Base-by-base conservation (phyloP, 352 stramenopile species). In the Globisporangium irregulare region DNA sequence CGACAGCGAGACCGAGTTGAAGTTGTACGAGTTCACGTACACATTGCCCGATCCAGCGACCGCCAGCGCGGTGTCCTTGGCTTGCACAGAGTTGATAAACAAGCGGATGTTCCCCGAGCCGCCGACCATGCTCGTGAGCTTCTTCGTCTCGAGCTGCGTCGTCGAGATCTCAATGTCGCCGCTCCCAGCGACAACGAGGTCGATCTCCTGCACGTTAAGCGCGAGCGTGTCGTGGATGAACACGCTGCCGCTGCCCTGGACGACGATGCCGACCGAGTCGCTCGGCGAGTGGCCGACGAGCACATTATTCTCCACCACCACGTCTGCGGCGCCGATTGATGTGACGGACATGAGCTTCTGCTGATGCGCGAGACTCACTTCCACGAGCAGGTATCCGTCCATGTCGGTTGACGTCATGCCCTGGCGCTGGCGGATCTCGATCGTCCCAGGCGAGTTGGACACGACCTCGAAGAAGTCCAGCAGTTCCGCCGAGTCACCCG, bases 381-480 rank as follows among this genome's bases (percentile, higher is more conserved):
- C 61, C 8, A 66, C 32, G 43, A 66, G 46, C 25, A 66, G n/a
- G 50, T 59, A 66, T 2, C 43, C 61, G 25, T 66, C 46, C 22
- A 66, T 15, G 24, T 43, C 32, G 24, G 15, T 48, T 27, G 15
- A 22, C 29, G 29, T 25, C 20, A 59, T 15, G 5, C 50, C 29
- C 4, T 18, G 41, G 25, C 61, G 61, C 29, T 41, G 50, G 43
- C 61, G 61, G 61, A 66, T 66, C 27, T 56, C 61, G n/a, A 66
- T 15, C 61, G 36, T 29, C 1, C 61, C 50, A 18, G 50, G 15
- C 27, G 43, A 43, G 20, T 9, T 66, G 1, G 43, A 59, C 4
- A 58, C 46, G 61, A 66, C 61, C 15, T 66, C 61, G 20, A 59
- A 66, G 36, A 66, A 46, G n/a, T 66, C 61, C 43, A 66, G 46